Conservation (phyloP, 768 basidiomycete genomes). For the Boletus tomentosulus region DNA sequence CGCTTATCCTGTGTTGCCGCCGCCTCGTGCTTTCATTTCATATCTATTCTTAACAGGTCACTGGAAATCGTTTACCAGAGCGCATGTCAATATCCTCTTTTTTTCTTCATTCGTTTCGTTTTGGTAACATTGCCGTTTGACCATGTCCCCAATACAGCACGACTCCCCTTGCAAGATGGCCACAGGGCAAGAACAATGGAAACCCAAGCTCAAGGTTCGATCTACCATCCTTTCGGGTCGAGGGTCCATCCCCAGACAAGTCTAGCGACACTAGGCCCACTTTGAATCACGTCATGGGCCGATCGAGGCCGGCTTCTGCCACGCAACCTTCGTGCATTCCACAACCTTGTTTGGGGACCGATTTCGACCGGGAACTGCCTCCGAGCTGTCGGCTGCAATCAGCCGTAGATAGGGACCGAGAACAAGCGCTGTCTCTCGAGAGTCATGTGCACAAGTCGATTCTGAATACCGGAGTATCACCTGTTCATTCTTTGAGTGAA, state of each 20-base stretch:
- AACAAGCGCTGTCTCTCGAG: neutral
- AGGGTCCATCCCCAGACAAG: slow-evolving; percentile 13
- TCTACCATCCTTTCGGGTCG: slow-evolving; percentile 16
- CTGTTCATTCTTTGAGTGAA: neutral
- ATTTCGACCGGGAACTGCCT: neutral
- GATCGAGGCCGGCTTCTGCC: slow-evolving; percentile 3
- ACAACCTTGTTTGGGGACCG: neutral
- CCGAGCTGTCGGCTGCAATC: neutral
- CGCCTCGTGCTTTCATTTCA: slow-evolving; percentile 1
- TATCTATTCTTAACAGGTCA: slow-evolving; percentile 1
- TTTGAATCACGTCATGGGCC: neutral
- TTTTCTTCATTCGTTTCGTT: slow-evolving; percentile 3
- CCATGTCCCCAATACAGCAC: slow-evolving; percentile 6
- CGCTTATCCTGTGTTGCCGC: neutral
- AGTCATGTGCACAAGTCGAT: neutral
- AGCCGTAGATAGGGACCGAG: neutral
- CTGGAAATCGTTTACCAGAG: slow-evolving; percentile 8
- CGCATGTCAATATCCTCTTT: slow-evolving; percentile 13
- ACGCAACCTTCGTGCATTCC: neutral
- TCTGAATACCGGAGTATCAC: neutral
- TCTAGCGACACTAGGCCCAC: neutral
- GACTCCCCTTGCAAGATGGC: slow-evolving; percentile 5
- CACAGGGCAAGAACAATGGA: neutral
- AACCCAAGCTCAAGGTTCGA: slow-evolving; percentile 15
- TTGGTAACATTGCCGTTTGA: slow-evolving; percentile 10